Evolutionary conservation across 495 filamentous ascomycete genomes (phyloP).

Genomic region (Daldinia loculata): DNA sequence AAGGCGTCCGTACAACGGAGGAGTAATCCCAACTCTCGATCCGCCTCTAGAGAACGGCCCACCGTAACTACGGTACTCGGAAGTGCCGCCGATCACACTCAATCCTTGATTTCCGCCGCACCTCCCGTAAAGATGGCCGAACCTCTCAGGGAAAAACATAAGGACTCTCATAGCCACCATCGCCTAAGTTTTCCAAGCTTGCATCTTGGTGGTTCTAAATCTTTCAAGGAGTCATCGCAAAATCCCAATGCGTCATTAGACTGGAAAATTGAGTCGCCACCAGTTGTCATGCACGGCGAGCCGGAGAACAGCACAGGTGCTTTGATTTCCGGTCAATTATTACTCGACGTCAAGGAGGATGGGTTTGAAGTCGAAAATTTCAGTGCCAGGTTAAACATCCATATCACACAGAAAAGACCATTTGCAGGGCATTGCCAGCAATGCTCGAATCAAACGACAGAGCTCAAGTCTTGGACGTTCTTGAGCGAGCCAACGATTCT

Average conservation of each 20-base stretch:
- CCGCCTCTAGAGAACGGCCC: slow-evolving; percentile 40
- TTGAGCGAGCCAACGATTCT: slow-evolving; percentile 72
- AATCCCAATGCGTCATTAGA: slow-evolving; percentile 66
- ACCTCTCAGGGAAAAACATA: slow-evolving; percentile 45
- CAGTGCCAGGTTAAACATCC: slow-evolving; percentile 71
- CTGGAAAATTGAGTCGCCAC: slow-evolving; percentile 88
- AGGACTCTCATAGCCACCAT: slow-evolving; percentile 54
- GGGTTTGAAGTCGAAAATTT: slow-evolving; percentile 73
- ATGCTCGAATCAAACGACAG: slow-evolving; percentile 72
- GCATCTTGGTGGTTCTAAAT: slow-evolving; percentile 54
- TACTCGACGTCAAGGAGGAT: slow-evolving; percentile 72
- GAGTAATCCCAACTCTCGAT: slow-evolving; percentile 34
- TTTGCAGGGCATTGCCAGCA: slow-evolving; percentile 78
- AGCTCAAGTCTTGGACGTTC: slow-evolving; percentile 81
- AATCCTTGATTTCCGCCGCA: slow-evolving; percentile 35
- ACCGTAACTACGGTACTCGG: slow-evolving; percentile 48
- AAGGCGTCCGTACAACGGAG: slow-evolving; percentile 47
- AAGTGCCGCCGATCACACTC: slow-evolving; percentile 41
- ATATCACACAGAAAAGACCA: slow-evolving; percentile 78
- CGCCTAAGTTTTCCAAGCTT: slow-evolving; percentile 58
- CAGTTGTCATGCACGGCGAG: slow-evolving; percentile 81
- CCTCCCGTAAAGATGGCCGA: slow-evolving; percentile 46
- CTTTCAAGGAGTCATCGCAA: slow-evolving; percentile 53
- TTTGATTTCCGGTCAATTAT: slow-evolving; percentile 84
- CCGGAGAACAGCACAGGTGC: slow-evolving; percentile 82